Base-by-base conservation (phyloP, 805 yeast species). In the Ogataea saltuana region DNA sequence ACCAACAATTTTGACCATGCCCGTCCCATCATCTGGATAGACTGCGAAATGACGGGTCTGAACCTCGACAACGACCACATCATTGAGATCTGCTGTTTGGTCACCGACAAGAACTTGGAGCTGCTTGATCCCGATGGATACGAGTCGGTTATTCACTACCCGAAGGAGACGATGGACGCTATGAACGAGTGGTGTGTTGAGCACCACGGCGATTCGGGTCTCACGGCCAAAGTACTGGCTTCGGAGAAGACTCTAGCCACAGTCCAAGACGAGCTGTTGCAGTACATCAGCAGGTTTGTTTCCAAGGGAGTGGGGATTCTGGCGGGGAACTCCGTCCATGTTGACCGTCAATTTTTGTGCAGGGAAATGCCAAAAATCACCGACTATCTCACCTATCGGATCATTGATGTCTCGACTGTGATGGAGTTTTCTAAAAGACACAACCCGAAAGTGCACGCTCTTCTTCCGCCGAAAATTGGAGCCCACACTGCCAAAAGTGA, bases 1-100 rank as follows among this genome's bases (percentile, higher is more conserved):
- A 13, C 19, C 39, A 8, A n/a, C n/a, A 53, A 51, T 21, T 54
- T 44, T 39, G 55, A 56, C 39, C 42, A 39, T 19, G 29, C 48
- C 19, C 53, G 55, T 21, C 70, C 70, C 1, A 71, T 91, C 15
- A 95, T 93, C 4, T 93, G 99, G 99, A 75, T 93, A 13, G 99
- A 93, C 67, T 93, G 98, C 65, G 99, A 93, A 63, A 93, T 93
- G 99, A 93, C 99, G 0, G 99, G 99, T 0, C 68, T 93, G 29
- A 85, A 91, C 54, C 80, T 82, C n/a, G 63, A 67, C 36, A 71
- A 74, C n/a, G 98, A 93, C 61, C 80, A 76, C 45, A 90, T 93
- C 54, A 86, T 93, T 46, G 99, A 93, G 64, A 82, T 93, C 20
- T 88, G 97, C 61, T 89, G 97, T 61, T 69, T 91, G 29, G 72